Evolutionary conservation across 257 asterid species (phyloP).

Genomic region (Solanum piurae): DNA sequence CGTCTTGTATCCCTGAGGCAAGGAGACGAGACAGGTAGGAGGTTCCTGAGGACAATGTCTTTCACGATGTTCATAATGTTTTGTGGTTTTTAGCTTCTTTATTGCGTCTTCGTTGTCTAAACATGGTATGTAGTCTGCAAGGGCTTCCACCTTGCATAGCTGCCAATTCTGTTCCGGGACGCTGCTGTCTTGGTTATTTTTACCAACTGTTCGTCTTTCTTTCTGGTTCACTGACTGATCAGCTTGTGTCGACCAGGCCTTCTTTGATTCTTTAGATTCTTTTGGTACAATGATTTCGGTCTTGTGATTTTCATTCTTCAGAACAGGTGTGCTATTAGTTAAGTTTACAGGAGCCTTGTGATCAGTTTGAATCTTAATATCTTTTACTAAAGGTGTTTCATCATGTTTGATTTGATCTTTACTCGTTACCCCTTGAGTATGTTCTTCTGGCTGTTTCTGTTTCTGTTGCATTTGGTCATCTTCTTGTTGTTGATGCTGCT

Average conservation of each 20-base stretch:
- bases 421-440: slow-evolving; percentile 38
- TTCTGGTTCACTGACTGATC: slow-evolving; percentile 59
- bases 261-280: slow-evolving; percentile 47
- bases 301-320: neutral
- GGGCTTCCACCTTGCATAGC: slow-evolving; percentile 64
- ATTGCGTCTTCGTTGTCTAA: slow-evolving; percentile 70
- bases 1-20: slow-evolving; percentile 60
- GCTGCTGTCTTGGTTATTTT: slow-evolving; percentile 21
- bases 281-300: slow-evolving; percentile 26
- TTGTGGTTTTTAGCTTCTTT: slow-evolving; percentile 32
- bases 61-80: slow-evolving; percentile 74
- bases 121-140: slow-evolving; percentile 78
- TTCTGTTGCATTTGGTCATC: slow-evolving; percentile 36
- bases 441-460: slow-evolving; percentile 14
- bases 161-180: slow-evolving; percentile 33
- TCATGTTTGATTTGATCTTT: slow-evolving; percentile 56
- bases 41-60: slow-evolving; percentile 76
- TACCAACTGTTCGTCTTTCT: slow-evolving; percentile 42
- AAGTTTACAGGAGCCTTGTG: neutral
- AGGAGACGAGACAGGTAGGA: slow-evolving; percentile 67
- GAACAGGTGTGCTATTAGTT: neutral
- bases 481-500: slow-evolving; percentile 50
- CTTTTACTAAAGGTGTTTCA: slow-evolving; percentile 8
- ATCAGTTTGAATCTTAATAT: neutral
- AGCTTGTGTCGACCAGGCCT: slow-evolving; percentile 74